Base-by-base conservation (phyloP, 2,329 filamentous ascomycete species). In the Esteya vermicola region DNA sequence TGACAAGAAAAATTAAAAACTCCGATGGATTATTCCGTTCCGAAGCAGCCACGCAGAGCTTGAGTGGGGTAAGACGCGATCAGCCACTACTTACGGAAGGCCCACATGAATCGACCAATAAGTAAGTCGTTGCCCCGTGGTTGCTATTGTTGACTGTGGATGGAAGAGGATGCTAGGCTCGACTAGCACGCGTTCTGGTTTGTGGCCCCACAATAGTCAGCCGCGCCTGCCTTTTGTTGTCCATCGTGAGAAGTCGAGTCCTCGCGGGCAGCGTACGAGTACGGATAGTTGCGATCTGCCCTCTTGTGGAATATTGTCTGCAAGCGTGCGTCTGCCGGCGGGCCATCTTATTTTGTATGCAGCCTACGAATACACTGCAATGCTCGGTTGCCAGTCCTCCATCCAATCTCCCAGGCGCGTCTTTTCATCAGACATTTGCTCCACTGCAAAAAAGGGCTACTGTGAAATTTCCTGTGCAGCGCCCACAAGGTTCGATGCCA, bases 101-200 rank as follows among this genome's bases (percentile, higher is more conserved):
- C 47, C 49, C 45, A 45, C 46, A n/a, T 5, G 5, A 47, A 49
- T 4, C n/a, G 16, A 44, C 68, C 67, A 72, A 71, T 70, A 40
- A 56, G 20, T 49, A 30, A 4, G 13, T 51, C 53, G 74, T 78
- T 78, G 72, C 70, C 50, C 57, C 49, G 68, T 57, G 53, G 70
- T 74, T 72, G 67, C 62, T 53, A 57, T 48, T 72, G 65, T 72
- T 72, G 64, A 70, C 46, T 40, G 48, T 52, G 50, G 51, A 45
- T 45, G 45, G 40, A 19, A 40, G 22, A 38, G 33, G 40, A 39
- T 38, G 45, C 47, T 45, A 9, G 23, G 20, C 14, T 30, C 23
- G 26, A 19, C 20, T 21, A 6, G 25, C n/a, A 37, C 39, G 39
- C 39, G 39, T 41, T n/a, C 19, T 34, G 19, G 21, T 28, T 8